A percentile compares a stretch with the other conserved stretches of the same genome.
Evolutionary conservation across 306 rosid species (phyloP).

Genomic region (Fragaria nilgerrensis): DNA sequence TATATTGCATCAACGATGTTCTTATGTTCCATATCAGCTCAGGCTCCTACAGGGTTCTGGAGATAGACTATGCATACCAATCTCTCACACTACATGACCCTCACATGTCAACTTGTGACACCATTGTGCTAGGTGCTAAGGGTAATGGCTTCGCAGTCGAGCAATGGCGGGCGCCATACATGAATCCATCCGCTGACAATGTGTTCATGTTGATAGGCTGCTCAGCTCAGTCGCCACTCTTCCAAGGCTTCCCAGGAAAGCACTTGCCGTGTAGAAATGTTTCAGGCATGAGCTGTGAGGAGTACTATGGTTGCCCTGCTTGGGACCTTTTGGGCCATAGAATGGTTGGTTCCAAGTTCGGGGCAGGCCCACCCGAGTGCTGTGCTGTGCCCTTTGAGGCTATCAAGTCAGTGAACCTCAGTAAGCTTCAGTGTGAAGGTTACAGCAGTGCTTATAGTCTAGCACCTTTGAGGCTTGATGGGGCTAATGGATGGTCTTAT

Average conservation of each 20-base stretch:
- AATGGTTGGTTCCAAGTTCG: constrained; percentile 39
- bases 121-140: constrained; percentile 55
- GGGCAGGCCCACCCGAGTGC: constrained; percentile 80
- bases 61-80: constrained; percentile 89
- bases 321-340: constrained; percentile 77
- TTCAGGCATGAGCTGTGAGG: constrained; percentile 93
- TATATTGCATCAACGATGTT: constrained; percentile 81
- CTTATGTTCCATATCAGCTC: constrained; percentile 87
- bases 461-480: constrained; percentile 78
- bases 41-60: constrained; percentile 82
- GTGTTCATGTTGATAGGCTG: constrained; percentile 92
- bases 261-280: constrained; percentile 87
- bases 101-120: constrained; percentile 82
- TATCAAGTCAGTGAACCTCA: constrained; percentile 71
- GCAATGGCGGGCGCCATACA: constrained; percentile 74
- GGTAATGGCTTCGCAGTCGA: constrained; percentile 83
- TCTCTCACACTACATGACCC: constrained; percentile 88
- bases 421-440: constrained; percentile 80
- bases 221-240: constrained; percentile 77
- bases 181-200: constrained; percentile 73
- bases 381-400: constrained; percentile 73
- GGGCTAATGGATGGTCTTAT: constrained; percentile 71
- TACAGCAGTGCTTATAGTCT: constrained; percentile 84
- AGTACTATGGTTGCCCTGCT: constrained; percentile 76
- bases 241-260: constrained; percentile 89